Base-by-base conservation (phyloP, 2,329 filamentous ascomycete genomes). In the Colletotrichum paranaense region DNA sequence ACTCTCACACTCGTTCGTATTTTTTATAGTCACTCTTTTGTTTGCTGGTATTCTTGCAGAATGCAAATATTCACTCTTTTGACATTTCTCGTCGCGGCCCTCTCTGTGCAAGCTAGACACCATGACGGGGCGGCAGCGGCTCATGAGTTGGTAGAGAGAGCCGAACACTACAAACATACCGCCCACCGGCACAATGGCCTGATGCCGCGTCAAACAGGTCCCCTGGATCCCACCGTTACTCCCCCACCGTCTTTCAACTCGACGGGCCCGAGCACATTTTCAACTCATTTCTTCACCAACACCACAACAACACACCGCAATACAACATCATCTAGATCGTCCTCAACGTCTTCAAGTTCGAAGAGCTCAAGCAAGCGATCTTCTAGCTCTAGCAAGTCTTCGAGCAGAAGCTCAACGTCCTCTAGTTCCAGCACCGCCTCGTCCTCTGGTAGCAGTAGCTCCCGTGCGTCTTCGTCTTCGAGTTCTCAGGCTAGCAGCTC, bases 261-360 rank as follows among this genome's bases (percentile, higher is more conserved):
- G 1, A 68, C 67, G 24, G 49, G 58, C 1, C 67, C 58, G 1
- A 68, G 49, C 24, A 63, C 67, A 4, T 68, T 68, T 38, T 63
- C 52, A 14, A 63, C 67, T 16, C 35, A 35, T 14, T 3, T 63
- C 0, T 46, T 30, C 30, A 62, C 46, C 52, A 56, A 56, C n/a
- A 56, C 58, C 26, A 63, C 67, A 19, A 63, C 24, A 1, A 56
- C 11, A 1, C 52, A 68, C 9, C 22, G 46, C 2, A 68, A 68
- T 49, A 68, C 30, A 3, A 68, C 53, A 1, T 38, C 57, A 9
- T 62, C 66, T 2, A 38, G 24, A 8, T 62, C 19, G 0, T 22
- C 42, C 1, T 38, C 35, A 14, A 62, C 16, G 1, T 62, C 57
- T 8, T 38, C 56, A 9, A 68, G 46, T 11, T 62, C 46, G 6